Evolutionary conservation across 306 rosid genomes (phyloP), one percentile per base, ranked within the genome.

Genomic region (Chamaecrista fasciculata): DNA sequence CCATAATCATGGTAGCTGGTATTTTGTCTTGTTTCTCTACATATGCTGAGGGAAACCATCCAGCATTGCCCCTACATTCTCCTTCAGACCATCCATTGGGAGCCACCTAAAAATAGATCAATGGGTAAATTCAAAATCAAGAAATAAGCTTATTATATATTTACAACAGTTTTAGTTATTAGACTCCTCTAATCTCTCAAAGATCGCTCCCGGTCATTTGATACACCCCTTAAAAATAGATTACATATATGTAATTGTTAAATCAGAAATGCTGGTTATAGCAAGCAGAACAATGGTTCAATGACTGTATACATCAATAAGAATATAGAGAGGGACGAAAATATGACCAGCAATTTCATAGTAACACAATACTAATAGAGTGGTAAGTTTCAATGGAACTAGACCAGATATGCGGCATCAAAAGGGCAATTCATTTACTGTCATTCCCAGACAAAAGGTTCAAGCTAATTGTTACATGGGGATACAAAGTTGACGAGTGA

Each of bases 11-110:
- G 83, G 47, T 80, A 26, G 79, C 81, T n/a, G 80, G 87, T 58
- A 78, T 78, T 34, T 72, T 74, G 71, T 93, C 93, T 66, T 85
- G 89, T 80, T 72, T 80, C 78, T 83, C 89, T 34, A 90, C 82
- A 61, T 93, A 93, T 57, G 98, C 98, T 9, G 97, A 86, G 69
- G 98, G 98, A 83, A 90, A 93, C 98, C 98, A 88, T 62, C 97
- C 97, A 20, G 90, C 82, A 78, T 83, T 80, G 70, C 94, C 89
- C 1, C 85, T 75, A 78, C 82, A 83, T 75, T 87, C 87, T 82
- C 98, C 98, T 85, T 90, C 85, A 7, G 98, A 90, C 98, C 98
- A 93, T 73, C 98, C 98, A 69, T 87, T 84, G 4, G 87, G 56
- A 50, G 70, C 85, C 70, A 88, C 89, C 97, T 93, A 75, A 25